Evolutionary conservation across 208 protist species (phyloP).

Genomic region (Trichomonas tenax): DNA sequence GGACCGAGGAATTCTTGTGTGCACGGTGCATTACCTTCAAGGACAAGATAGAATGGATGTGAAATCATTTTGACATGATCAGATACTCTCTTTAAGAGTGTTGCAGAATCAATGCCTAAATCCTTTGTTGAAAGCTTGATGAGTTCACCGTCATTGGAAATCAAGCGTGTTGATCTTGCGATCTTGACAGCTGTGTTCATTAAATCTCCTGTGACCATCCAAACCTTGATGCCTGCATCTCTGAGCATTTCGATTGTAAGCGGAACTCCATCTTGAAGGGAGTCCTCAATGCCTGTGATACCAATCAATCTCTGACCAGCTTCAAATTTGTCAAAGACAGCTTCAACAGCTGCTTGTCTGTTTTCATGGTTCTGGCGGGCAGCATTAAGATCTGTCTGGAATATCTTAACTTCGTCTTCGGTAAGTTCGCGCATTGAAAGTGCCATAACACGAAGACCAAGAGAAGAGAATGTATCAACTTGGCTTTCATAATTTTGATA

Average conservation of each 20-base stretch:
- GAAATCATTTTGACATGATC: background rate
- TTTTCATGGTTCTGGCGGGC: background rate
- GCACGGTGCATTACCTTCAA: background rate
- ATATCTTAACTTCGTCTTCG: background rate
- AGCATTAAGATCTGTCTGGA: background rate
- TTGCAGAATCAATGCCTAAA: background rate
- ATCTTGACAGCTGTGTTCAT: conserved; percentile 51
- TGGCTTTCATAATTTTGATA: background rate
- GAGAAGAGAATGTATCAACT: background rate
- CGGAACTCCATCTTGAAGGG: conserved; percentile 51
- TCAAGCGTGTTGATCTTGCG: background rate
- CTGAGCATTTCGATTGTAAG: conserved; percentile 48
- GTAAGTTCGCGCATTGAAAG: background rate
- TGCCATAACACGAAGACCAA: background rate
- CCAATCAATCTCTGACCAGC: conserved; percentile 38
- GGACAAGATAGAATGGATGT: background rate
- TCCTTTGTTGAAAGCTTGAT: background rate
- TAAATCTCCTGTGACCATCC: conserved; percentile 97
- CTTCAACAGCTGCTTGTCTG: background rate
- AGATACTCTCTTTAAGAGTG: background rate
- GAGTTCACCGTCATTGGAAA: background rate
- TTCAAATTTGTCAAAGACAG: conserved; percentile 36
- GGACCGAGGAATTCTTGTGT: background rate
- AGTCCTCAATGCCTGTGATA: conserved; percentile 51
- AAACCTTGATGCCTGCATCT: conserved; percentile 27